These are phyloP conservation scores for Hypoxylon sp. DNA, from an alignment of 2,329 filamentous ascomycete genomes.

Conservation along the genomic window DNA sequence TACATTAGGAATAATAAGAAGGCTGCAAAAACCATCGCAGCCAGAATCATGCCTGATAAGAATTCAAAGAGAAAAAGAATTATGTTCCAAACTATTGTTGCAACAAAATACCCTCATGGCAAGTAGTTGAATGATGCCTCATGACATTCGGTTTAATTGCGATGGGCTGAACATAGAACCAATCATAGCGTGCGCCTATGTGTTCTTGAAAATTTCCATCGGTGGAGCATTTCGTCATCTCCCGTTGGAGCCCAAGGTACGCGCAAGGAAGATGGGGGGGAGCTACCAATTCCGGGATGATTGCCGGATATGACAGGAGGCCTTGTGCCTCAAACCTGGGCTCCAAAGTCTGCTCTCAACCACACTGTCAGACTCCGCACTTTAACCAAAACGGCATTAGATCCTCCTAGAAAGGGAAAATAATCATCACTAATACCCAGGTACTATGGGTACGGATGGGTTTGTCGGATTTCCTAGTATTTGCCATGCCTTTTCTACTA, in stretches of 20 bases:
- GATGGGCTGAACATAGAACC: constrained; percentile 34
- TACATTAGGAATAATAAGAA: background rate
- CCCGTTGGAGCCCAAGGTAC: constrained; percentile 15
- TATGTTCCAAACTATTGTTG: background rate
- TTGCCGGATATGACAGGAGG: constrained; percentile 33
- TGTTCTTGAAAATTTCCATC: constrained; percentile 28
- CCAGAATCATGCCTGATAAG: background rate
- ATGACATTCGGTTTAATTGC: constrained; percentile 33
- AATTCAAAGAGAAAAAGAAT: background rate
- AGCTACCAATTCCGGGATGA: constrained; percentile 13
- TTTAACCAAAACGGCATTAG: background rate
- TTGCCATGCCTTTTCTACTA: background rate
- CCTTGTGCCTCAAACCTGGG: constrained; percentile 17
- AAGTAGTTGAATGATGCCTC: constrained; percentile 5
- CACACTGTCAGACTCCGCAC: background rate
- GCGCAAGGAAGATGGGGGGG: background rate
- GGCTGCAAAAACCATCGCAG: background rate
- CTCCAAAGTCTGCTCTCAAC: background rate
- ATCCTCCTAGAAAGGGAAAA: background rate
- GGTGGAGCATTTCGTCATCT: constrained; percentile 41
- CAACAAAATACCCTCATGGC: background rate
- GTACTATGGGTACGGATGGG: background rate
- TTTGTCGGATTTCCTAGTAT: background rate
- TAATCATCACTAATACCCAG: background rate
- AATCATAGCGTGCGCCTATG: constrained; percentile 26